phyloP scores from a whole-genome alignment of 2,329 filamentous ascomycete species.

The Purpureocillium takamizusanense region DNA sequence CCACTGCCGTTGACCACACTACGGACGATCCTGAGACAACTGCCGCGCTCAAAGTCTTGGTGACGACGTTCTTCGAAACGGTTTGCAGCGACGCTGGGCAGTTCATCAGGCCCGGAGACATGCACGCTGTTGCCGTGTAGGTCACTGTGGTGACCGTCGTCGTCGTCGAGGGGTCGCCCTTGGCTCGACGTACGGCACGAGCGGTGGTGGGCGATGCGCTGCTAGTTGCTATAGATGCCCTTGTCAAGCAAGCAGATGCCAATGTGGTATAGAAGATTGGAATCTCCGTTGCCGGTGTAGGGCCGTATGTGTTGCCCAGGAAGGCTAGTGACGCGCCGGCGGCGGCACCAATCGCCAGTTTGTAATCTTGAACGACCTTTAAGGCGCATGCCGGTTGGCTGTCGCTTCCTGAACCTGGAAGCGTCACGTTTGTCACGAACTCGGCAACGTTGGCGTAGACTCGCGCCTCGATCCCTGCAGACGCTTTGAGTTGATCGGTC shows the following conservation, averaged over 20 bases:
- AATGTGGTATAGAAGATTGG: conserved; percentile 46
- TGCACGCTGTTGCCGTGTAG: conserved; percentile 35
- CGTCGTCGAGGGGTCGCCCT: conserved; percentile 26
- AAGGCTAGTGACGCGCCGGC: conserved; percentile 43
- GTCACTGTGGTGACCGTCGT: conserved; percentile 20
- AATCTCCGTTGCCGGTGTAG: conserved; percentile 32
- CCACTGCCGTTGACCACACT: conserved; percentile 6
- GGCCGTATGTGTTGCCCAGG: conserved; percentile 37
- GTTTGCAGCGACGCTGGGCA: conserved; percentile 42
- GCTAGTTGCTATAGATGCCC: too few species aligned
- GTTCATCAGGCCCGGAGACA: conserved; percentile 29
- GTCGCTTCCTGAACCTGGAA: conserved; percentile 13
- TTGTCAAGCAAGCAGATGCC: conserved; percentile 6
- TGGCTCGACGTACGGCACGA: conserved; percentile 15
- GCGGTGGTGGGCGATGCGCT: too few species aligned
- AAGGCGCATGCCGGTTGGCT: conserved; percentile 30
- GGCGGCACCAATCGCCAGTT: conserved; percentile 41
- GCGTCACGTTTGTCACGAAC: conserved; percentile 42
- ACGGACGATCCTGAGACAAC: conserved; percentile 26
- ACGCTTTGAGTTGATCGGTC: conserved; percentile 15
- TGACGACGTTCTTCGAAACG: conserved; percentile 28
- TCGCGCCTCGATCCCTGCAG: conserved; percentile 36
- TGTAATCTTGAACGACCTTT: conserved; percentile 37
- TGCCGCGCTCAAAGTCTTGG: conserved; percentile 28
- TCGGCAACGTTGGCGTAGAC: conserved; percentile 45